Conservation (phyloP, 2,329 filamentous ascomycete genomes). For the Colletotrichum costaricense region DNA sequence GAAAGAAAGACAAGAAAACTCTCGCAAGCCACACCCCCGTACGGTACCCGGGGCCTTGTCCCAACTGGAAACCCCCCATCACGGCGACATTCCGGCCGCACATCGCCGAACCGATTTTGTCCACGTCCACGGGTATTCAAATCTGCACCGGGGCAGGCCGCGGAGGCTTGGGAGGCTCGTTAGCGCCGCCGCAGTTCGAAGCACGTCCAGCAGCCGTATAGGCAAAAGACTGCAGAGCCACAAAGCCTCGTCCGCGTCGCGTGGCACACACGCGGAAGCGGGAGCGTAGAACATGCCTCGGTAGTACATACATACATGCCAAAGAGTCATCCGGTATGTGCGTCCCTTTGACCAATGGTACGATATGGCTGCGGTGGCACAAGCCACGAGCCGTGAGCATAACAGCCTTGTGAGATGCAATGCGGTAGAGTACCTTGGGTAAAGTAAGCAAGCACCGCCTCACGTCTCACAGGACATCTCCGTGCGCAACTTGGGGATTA, state of each 20-base stretch:
- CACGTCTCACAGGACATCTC: background rate
- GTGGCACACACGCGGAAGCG: background rate
- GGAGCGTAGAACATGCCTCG: background rate
- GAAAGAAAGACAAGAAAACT: background rate
- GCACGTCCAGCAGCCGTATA: background rate
- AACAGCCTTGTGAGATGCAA: background rate
- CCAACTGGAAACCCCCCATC: background rate
- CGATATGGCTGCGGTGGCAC: background rate
- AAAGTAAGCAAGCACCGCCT: slow-evolving; percentile 18
- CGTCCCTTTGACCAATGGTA: background rate
- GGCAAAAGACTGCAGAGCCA: background rate
- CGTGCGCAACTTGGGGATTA: background rate
- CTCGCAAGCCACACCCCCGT: slow-evolving; percentile 1
- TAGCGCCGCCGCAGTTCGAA: background rate
- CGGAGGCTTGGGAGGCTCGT: background rate
- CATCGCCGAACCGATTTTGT: slow-evolving; percentile 1
- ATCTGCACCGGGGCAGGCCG: background rate
- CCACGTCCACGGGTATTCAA: background rate
- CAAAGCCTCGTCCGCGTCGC: background rate
- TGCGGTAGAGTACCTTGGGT: no score
- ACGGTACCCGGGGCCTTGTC: background rate
- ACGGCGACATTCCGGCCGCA: background rate
- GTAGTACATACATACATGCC: background rate
- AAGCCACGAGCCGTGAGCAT: slow-evolving; percentile 31
- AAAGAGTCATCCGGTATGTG: slow-evolving; percentile 4